A percentile compares a stretch with the other conserved stretches of the same genome.
Evolutionary conservation across 2,329 filamentous ascomycete genomes (phyloP).

Genomic region (Aureobasidium leucospermi): DNA sequence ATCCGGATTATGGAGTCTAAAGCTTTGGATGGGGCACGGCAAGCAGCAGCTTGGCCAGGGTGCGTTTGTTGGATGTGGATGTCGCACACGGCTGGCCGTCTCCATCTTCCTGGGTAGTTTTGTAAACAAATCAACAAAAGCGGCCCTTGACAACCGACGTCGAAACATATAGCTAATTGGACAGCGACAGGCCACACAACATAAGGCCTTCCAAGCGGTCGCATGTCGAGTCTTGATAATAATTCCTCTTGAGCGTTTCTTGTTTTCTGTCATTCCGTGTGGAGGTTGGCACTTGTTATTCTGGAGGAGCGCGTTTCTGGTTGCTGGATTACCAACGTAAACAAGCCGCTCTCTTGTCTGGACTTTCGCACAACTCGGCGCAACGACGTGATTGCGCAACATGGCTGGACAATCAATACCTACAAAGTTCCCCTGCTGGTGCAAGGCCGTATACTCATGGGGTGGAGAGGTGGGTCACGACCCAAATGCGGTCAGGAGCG

Average conservation of each 20-base stretch:
- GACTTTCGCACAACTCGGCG: neutral
- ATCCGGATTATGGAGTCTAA: slow-evolving; percentile 1
- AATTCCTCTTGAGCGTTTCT: neutral
- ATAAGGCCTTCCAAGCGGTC: neutral
- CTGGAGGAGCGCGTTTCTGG: neutral
- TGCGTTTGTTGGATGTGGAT: neutral
- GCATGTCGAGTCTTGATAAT: neutral
- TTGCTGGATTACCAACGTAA: neutral
- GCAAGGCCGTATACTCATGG: slow-evolving; percentile 34
- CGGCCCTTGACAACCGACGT: neutral
- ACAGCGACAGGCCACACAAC: neutral
- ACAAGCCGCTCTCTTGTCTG: neutral
- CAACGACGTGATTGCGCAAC: neutral
- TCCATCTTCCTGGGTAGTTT: too few species aligned
- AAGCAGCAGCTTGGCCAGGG: neutral
- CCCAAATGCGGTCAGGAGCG: neutral
- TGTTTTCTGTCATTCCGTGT: neutral
- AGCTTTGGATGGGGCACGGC: slow-evolving; percentile 1
- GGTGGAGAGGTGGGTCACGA: slow-evolving; percentile 27
- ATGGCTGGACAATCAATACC: slow-evolving; percentile 21
- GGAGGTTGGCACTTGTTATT: neutral
- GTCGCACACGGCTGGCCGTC: neutral
- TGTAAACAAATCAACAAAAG: slow-evolving; percentile 1
- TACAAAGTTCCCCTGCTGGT: slow-evolving; percentile 33
- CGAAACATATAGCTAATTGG: neutral